Base-by-base conservation (phyloP, 179 eudicot species). In the Gypsophila paniculata region DNA sequence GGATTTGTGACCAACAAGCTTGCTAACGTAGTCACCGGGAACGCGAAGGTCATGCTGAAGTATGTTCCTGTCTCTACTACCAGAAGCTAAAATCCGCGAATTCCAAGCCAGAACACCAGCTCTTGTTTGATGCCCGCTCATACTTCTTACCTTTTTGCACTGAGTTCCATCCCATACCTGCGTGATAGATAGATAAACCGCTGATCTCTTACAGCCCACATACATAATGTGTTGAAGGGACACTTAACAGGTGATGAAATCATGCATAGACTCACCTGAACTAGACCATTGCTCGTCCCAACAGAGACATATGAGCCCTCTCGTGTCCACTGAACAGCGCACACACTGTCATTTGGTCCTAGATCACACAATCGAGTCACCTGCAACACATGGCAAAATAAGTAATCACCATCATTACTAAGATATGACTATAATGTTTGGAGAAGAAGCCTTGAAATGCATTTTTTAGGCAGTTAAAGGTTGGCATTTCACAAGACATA, bases 1-100 rank as follows among this genome's bases (percentile, higher is more conserved):
- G 2, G 99, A 94, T 81, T 89, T 94, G 76, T 94, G 99, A 49
- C 99, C 99, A 66, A 83, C 87, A 39, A 91, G 93, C 80, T 94
- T 94, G 88, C 87, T 88, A 12, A 94, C 74, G 36, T 82, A 94
- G 81, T 94, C 99, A 54, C 67, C 86, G 0, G 93, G 73, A 62
- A 94, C 99, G 7, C 99, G 97, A 76, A 94, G 91, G 58, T 94
- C 99, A 55, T 94, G 99, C 42, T 86, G 90, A 80, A 94, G 96
- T 70, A 94, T 94, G 92, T 88, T 89, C 53, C 97, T 81, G 65
- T 94, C 99, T 84, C 99, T 84, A 82, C 99, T 88, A 42, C 99
- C 97, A 19, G 99, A 94, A 32, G 99, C 87, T 74, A 91, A 67
- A 64, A 85, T 88, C 29, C 96, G 96, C 3, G 99, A 94, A 82